These are phyloP conservation scores for Fusarium coicis DNA, from an alignment of 2,329 filamentous ascomycete genomes.

Conservation along the genomic window DNA sequence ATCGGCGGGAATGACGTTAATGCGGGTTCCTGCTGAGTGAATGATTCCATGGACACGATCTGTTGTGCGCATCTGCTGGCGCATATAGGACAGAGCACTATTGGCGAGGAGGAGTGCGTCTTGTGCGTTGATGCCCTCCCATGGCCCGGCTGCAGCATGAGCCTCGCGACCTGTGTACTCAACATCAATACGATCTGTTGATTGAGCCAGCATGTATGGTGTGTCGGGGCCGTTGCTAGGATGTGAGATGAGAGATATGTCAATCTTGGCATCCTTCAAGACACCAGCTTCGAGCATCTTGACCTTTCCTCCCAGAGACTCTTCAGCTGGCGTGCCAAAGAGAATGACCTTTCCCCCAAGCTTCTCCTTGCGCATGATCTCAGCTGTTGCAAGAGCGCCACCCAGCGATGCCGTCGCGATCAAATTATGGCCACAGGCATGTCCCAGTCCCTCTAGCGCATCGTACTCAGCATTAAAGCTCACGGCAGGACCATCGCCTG, in stretches of 20 bases:
- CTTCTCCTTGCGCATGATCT: constrained; percentile 34
- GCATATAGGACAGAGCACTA: constrained; percentile 28
- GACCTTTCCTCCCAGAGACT: constrained; percentile 35
- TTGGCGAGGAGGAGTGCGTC: constrained; percentile 39
- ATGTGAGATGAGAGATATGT: constrained; percentile 39
- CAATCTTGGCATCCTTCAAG: constrained; percentile 34
- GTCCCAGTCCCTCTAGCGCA: constrained; percentile 28
- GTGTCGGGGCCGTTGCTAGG: constrained; percentile 25
- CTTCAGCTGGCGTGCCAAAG: constrained; percentile 38
- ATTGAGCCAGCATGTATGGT: constrained; percentile 27
- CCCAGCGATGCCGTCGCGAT: constrained; percentile 33
- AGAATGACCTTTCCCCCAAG: constrained; percentile 32
- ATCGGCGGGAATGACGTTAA: constrained; percentile 52
- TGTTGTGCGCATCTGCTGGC: constrained; percentile 33
- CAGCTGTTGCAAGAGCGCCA: constrained; percentile 29
- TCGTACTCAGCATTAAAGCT: constrained; percentile 56
- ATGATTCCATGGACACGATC: constrained; percentile 38
- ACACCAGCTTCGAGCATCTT: constrained; percentile 36
- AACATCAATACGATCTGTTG: constrained; percentile 33
- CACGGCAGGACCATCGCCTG: constrained; percentile 51
- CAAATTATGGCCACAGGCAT: constrained; percentile 39
- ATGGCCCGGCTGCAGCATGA: constrained; percentile 32
- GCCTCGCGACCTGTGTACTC: constrained; percentile 26
- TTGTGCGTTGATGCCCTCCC: constrained; percentile 37
- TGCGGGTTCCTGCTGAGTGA: constrained; percentile 25